Conservation (phyloP, 371 early-diverging fungal genomes). For the Rhizopus delemar region DNA sequence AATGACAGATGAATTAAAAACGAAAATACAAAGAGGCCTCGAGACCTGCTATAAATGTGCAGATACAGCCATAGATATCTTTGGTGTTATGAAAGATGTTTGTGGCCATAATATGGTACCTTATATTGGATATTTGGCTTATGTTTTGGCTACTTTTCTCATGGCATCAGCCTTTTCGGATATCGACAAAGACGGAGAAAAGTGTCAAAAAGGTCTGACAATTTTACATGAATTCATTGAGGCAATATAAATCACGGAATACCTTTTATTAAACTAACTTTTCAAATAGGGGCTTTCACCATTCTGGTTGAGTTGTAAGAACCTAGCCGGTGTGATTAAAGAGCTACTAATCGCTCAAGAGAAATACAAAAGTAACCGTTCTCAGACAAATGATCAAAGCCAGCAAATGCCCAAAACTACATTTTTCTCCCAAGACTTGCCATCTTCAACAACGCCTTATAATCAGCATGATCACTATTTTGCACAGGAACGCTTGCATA, state of each 20-base stretch:
- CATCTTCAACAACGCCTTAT: too few relatives aligned
- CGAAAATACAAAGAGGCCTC: conserved; percentile 17
- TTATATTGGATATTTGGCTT: conserved; percentile 47
- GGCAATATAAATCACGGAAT: conserved; percentile 7
- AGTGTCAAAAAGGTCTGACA: conserved; percentile 29
- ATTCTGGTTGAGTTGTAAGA: conserved; percentile 53
- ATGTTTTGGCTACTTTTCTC: conserved; percentile 45
- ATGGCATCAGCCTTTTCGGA: conserved; percentile 49
- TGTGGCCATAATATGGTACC: conserved; percentile 40
- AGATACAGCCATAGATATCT: conserved; percentile 37
- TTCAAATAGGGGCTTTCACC: conserved; percentile 23
- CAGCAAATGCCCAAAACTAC: too few relatives aligned
- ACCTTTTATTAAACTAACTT: neutral
- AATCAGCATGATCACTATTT: too few relatives aligned
- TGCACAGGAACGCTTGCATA: too few relatives aligned
- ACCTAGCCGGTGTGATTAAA: conserved; percentile 38
- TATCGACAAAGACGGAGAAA: conserved; percentile 32
- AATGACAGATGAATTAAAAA: too few relatives aligned
- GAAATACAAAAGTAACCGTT: neutral
- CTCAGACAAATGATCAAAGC: too few relatives aligned
- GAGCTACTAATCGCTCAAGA: conserved; percentile 40
- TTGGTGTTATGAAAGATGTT: conserved; percentile 35
- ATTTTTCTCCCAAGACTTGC: too few relatives aligned
- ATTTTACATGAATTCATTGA: conserved; percentile 31
- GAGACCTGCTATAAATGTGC: conserved; percentile 38